Base-by-base conservation (phyloP, 2,329 filamentous ascomycete species). In the Alternaria consortialis region DNA sequence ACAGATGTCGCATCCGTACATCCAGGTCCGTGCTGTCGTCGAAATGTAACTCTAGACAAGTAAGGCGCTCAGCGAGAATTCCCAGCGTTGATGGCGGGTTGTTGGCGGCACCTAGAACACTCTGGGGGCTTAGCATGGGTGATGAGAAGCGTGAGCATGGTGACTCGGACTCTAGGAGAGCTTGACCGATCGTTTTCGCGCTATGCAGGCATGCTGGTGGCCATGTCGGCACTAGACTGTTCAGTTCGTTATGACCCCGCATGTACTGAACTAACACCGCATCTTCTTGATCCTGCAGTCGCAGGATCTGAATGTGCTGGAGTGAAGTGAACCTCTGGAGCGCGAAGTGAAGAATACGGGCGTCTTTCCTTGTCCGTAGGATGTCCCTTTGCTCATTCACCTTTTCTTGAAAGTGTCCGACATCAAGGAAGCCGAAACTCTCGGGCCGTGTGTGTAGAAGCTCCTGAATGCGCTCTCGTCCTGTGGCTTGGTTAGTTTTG, bases 231-330 rank as follows among this genome's bases (percentile, higher is more conserved):
- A 86, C 79, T 15, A 84, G 77, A 20, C 81, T 77, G 57, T 79
- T 80, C 25, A 82, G 69, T 56, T 81, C 76, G 44, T 82, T 80
- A 58, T 83, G 80, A 48, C 82, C 77, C 47, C 81, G 80, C 44
- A 88, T 80, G 64, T 84, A 85, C 15, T 81, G 79, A 46, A 86
- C 78, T 13, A 89, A 80, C 23, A 81, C 77, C 47, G 83, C 82
- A 68, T 90, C 88, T 60, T 86, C 82, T 60, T 84, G 80, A 62
- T 90, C 87, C 64, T 87, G 85, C 12, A 90, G 78, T 6, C 86
- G 84, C 27, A 91, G 82, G 13, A 91, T 83, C 62, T 90, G 87
- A 52, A 91, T 83, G 70, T 90, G 85, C 68, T 89, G 86, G 11
- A 91, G 81, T 29, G 83, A 83, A 2, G 82, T 84, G 69, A 91